Percentiles rank a stretch among this genome's conserved stretches.
phyloP scores from a whole-genome alignment of 768 basidiomycete genomes.

The Clavulina sp. region DNA sequence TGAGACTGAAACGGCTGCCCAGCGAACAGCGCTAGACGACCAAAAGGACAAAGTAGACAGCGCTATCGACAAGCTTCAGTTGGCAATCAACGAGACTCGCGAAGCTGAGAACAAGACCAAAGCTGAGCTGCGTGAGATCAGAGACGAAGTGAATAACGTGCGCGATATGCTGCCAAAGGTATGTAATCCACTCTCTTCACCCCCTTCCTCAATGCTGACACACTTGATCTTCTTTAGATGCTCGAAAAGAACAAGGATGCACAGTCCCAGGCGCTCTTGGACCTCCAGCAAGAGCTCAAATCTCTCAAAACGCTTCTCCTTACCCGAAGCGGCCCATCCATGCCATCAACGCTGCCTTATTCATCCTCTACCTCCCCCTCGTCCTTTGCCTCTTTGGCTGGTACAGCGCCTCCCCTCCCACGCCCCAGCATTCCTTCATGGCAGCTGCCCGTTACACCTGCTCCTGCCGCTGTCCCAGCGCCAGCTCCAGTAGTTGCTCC shows the following conservation, averaged over 20 bases:
- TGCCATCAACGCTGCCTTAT: too few relatives aligned
- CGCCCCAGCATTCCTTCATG: slow-evolving; percentile 56
- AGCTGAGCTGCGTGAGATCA: slow-evolving; percentile 80
- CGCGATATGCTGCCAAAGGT: slow-evolving; percentile 91
- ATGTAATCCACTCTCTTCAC: slow-evolving; percentile 8
- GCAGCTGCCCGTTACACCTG: slow-evolving; percentile 47
- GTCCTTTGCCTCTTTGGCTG: background rate
- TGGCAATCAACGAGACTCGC: slow-evolving; percentile 54
- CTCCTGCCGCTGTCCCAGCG: slow-evolving; percentile 11
- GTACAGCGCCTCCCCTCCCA: slow-evolving; percentile 25
- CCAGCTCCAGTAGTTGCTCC: background rate
- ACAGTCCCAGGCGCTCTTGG: slow-evolving; percentile 64
- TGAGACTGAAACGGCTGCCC: slow-evolving; percentile 54
- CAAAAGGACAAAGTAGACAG: slow-evolving; percentile 57
- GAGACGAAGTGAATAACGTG: slow-evolving; percentile 78
- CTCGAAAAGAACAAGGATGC: slow-evolving; percentile 82
- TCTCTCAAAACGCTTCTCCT: slow-evolving; percentile 81
- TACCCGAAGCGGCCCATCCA: slow-evolving; percentile 3
- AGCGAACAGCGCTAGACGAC: slow-evolving; percentile 54
- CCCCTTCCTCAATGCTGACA: background rate
- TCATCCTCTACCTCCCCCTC: background rate
- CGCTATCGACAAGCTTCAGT: slow-evolving; percentile 54
- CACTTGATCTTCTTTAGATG: slow-evolving; percentile 41
- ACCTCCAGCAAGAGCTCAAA: slow-evolving; percentile 86
- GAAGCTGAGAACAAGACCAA: slow-evolving; percentile 62